Base-by-base conservation (phyloP, 805 yeast genomes). In the Candida bentonensis region DNA sequence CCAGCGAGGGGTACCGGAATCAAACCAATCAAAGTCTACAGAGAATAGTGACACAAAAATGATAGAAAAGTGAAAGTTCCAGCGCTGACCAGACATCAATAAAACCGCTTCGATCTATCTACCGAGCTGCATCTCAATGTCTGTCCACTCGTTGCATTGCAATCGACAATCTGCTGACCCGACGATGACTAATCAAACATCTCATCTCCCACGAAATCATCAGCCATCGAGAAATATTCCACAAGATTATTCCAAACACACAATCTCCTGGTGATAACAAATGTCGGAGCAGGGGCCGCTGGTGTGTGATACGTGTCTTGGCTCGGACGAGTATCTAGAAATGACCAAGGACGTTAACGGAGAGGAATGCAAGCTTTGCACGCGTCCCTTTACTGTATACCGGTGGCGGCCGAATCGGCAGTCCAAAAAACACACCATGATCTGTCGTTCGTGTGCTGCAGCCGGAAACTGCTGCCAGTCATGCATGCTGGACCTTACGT, bases 401-500 rank as follows among this genome's bases (percentile, higher is more conserved):
- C 72, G 81, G 45, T 85, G 95, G 95, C 68, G 71, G 46, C 71
- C 73, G 15, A 63, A 62, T 34, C 63, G 61, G 39, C 68, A 65
- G 3, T 67, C 66, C 17, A 62, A 65, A 41, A 63, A 75, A 48
- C 69, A 72, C 46, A 76, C 73, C 51, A 86, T 95, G 2, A 74
- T 89, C 17, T 89, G 98, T 62, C 57, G 65, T 27, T 76, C 88
- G 0, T 89, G 98, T 65, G 78, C 96, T 0, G 66, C 78, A 36
- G 76, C 79, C 39, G 72, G 80, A 47, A 81, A 84, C 62, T 81
- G 94, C 53, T 89, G 98, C 57, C 97, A 92, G 59, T 65, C 78
- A 21, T 89, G 98, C 60, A 73, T 86, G 75, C 60, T 82, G 26
- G 97, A 89, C 63, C 64, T 88, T 36, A 74, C 79, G 23, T 83